Percentiles rank a stretch among this genome's conserved stretches.
Evolutionary conservation across 2,329 filamentous ascomycete species (phyloP).

Genomic region (Stagonosporopsis tanaceti): DNA sequence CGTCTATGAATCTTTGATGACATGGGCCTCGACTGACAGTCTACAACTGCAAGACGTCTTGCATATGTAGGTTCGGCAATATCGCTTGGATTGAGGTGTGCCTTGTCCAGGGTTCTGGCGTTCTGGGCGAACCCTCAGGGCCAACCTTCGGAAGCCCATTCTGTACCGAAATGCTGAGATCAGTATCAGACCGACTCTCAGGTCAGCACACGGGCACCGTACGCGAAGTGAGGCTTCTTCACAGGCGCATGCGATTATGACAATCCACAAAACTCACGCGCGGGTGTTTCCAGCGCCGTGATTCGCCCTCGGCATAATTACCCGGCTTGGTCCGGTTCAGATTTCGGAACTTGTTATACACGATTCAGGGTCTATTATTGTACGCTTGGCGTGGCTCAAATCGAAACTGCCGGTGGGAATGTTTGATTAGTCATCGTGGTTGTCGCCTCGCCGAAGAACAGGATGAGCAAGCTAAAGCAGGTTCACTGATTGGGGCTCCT

Average conservation of each 20-base stretch:
- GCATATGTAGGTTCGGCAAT: background rate
- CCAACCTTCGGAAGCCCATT: background rate
- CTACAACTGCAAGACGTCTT: background rate
- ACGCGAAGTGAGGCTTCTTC: background rate
- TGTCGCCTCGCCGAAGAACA: slow-evolving; percentile 1
- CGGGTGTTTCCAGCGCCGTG: background rate
- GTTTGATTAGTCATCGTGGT: slow-evolving; percentile 1
- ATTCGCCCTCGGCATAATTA: background rate
- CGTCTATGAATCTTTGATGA: slow-evolving; percentile 1
- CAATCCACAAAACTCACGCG: background rate
- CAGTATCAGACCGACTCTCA: background rate
- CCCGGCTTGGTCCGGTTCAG: background rate
- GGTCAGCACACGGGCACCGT: background rate
- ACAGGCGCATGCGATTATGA: no score
- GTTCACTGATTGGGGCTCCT: background rate
- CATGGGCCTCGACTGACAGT: background rate
- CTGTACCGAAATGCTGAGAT: background rate
- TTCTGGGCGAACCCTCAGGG: background rate
- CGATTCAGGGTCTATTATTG: slow-evolving; percentile 4
- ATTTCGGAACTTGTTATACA: background rate
- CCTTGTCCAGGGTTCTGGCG: background rate
- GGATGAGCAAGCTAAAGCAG: background rate
- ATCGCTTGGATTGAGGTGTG: background rate
- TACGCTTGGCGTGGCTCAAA: slow-evolving; percentile 21
- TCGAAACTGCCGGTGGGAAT: background rate